Base-by-base conservation (phyloP, 2,329 filamentous ascomycete genomes). In the Verticillium albo-atrum region DNA sequence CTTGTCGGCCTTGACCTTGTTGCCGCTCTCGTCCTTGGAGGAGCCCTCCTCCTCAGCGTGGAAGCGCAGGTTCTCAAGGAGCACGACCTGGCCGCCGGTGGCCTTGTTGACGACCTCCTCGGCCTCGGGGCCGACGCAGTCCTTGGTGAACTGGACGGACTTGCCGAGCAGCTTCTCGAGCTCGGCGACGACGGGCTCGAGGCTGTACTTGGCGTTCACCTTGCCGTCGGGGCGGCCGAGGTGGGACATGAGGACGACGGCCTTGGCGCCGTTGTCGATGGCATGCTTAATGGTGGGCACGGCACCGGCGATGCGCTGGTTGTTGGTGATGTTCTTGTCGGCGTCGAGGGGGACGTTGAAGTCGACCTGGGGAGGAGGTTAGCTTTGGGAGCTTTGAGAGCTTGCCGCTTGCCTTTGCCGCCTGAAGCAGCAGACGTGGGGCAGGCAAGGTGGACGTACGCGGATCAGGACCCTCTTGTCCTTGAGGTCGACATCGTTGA, bases 1-100 rank as follows among this genome's bases (percentile, higher is more conserved):
- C 84, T 96, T 95, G 78, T 97, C 94, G 64, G 95, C 95, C 88
- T 98, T 99, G 77, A 89, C 88, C 85, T 99, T 99, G 81, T 97
- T 97, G 71, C 94, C 95, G 57, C 94, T 89, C 62, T 86, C 88
- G 76, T 97, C 93, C 84, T 97, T 97, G 75, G 84, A 89, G 80
- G 91, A 96, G 66, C 95, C 95, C 83, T 99, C 95, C 82, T 99
- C 95, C 82, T 99, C 95, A 63, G 91, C 85, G 79, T 99, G 95
- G 86, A 98, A 99, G 68, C 95, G 92, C 78, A 99, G 81, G 84
- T 99, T 99, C 87, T 99, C 95, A 58, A 99, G 85, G 34, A 99
- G 86, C 60, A 99, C 84, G 58, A 99, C 87, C 70, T 92, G 86
- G 68, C 94, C 95, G 68, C 86, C 85, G 58, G 83, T 84, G 64